Base-by-base conservation (phyloP, 2,329 filamentous ascomycete genomes). In the Pseudocercospora vitis region DNA sequence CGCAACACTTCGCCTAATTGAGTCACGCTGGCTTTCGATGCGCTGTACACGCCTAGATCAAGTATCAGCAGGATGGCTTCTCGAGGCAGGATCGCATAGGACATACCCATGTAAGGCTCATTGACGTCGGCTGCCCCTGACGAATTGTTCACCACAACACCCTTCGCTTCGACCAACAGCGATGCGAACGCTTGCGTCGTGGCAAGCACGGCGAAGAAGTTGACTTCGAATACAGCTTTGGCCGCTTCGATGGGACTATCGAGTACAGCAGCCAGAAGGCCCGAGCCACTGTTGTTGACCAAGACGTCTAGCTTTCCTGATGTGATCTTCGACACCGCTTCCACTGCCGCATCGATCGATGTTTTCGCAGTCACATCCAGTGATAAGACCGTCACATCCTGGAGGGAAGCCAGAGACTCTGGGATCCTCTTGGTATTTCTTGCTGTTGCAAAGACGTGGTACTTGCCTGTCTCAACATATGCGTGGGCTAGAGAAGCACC, bases 11-110 rank as follows among this genome's bases (percentile, higher is more conserved):
- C 53, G 76, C 78, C 65, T 80, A 85, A 1, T 75, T 73, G 63
- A 83, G 81, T 29, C 84, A 64, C 0, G 82, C 81, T 21, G 0
- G 80, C 82, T 65, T 84, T 84, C 31, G 77, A 78, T 6, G 81
- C 79, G 61, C 81, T 82, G 71, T 85, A 85, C 2, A 70, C 70
- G 37, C 56, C 68, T 23, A 68, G 69, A 53, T 19, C 19, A 19
- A 12, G 3, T 19, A 19, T 40, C 35, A 40, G 35, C 35, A 19
- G 23, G n/a, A 18, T 18, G 32, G n/a, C n/a, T n/a, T n/a, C n/a
- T n/a, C n/a, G 32, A 35, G 19, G 32, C 32, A 35, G 14, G 19
- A 35, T 35, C 19, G 11, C 32, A 18, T 35, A n/a, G 32, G 14
- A 5, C 72, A 50, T 74, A 74, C 0, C 72, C 68, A 71, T 40